These are phyloP conservation scores for Noccaea bulbosa DNA, from an alignment of 345 rosid genomes.

Conservation along the genomic window DNA sequence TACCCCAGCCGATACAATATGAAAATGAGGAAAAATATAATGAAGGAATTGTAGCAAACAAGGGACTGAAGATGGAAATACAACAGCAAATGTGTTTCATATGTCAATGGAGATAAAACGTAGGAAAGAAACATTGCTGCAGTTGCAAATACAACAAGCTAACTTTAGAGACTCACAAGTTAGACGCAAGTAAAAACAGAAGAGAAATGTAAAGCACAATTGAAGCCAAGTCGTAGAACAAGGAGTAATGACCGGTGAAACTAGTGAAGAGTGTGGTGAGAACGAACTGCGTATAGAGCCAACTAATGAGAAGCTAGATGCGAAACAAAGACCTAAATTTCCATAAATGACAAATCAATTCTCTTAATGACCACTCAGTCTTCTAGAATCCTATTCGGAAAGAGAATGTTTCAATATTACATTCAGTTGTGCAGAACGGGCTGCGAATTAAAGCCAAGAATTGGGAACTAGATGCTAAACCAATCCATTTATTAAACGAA, in stretches of 20 bases:
- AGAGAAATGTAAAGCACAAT: background rate
- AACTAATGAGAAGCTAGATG: no score
- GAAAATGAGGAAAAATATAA: slow-evolving; percentile 1
- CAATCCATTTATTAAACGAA: background rate
- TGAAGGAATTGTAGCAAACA: background rate
- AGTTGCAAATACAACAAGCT: background rate
- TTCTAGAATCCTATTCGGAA: no score
- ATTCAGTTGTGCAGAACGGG: background rate
- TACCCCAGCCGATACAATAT: background rate
- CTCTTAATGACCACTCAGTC: background rate
- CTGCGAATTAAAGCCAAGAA: no score
- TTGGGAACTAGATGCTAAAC: background rate
- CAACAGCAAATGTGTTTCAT: background rate
- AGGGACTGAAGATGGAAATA: background rate
- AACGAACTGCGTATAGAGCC: background rate
- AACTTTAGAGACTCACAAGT: background rate
- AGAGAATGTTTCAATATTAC: background rate
- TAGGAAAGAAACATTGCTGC: background rate
- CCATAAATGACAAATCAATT: background rate
- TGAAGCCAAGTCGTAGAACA: background rate
- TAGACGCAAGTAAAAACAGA: background rate
- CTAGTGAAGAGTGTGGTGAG: background rate
- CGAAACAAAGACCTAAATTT: background rate
- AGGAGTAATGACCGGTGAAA: background rate
- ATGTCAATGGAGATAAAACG: background rate